Evolutionary conservation across 2,329 filamentous ascomycete species (phyloP), one percentile per base, ranked within the genome.

Genomic region (Trichophaea hybrida): DNA sequence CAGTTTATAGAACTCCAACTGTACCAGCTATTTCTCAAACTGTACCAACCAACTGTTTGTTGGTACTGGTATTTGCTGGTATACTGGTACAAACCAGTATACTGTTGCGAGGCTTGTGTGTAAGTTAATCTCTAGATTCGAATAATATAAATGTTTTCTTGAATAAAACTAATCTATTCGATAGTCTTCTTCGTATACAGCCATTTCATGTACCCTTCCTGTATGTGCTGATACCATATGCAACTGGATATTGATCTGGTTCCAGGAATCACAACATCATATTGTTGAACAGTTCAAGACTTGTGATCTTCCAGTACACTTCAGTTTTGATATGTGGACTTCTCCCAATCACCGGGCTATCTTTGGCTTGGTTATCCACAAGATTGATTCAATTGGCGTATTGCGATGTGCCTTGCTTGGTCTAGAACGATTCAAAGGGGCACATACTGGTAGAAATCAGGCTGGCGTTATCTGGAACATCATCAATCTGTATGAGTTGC

Each of bases 251-350:
- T 31, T 55, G 33, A 8, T 3, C 5, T 7, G 2, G 12, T 55
- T 2, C 35, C n/a, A 17, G 6, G 17, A 38, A 7, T 24, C 7
- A 5, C 8, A 43, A 43, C n/a, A 38, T 13, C 6, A 55, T n/a
- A 1, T 55, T 7, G 6, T 40, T 12, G 12, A 7, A 13, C 6
- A 7, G 13, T 24, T 55, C n/a, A n/a, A n/a, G 15, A 40, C 6
- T 8, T 8, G 10, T 7, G 52, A 13, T 6, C n/a, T 32, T 6
- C 13, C 43, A 13, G 48, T 60, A 12, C 55, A 61, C 8, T 58
- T 63, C 24, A 46, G n/a, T 13, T 63, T 64, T 48, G 55, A 65
- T 38, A 52, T 64, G 8, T 64, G 58, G 60, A 63, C 55, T n/a
- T 60, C 54, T 13, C 49, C 49, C 6, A 66, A 66, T 24, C 40